Evolutionary conservation across 208 protist genomes (phyloP), one percentile per base, ranked within the genome.

Genomic region (Jaenimonas drosophilae): DNA sequence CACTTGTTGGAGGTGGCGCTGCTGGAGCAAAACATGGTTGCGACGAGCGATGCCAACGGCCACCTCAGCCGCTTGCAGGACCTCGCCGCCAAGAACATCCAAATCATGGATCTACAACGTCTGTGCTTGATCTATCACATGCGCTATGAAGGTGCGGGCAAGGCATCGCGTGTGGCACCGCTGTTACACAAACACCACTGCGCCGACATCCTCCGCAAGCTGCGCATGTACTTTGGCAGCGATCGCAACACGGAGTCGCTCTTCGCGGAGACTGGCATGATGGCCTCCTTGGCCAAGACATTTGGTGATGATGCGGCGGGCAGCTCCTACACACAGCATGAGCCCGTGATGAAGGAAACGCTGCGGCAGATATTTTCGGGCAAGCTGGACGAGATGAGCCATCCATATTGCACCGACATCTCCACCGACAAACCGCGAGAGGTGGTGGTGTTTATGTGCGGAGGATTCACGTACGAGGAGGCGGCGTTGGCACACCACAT

Each of bases 281-380:
- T 95, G 66, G 70, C 83, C 4, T 76, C 70, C 20, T 78, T 93
- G 28, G 68, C 86, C 37, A 80, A 70, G 57, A 89, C 67, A 6
- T 77, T 89, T 56, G 70, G 71, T 20, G 77, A 87, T 43, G 37
- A 42, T 17, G 37, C 14, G 48, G 90, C 95, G 19, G 76, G 86
- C n/a, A 98, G 98, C 57, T 90, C 98, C 19, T 99, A 98, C 77
- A 98, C 96, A 0, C 92, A 98, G 70, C 97, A 99, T 64, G 76
- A 95, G 67, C 95, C 96, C 12, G 54, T 87, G 14, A 53, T 98
- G 39, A 75, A 82, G 40, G 60, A 79, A 24, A 90, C 81, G 2
- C 49, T 98, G 25, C 63, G 70, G 59, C 64, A 87, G 54, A 46
- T 86, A 14, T 76, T 76, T 45, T 78, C 59, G 33, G 79, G 79